These are phyloP conservation scores for Bjerkandera adusta DNA, from an alignment of 1,284 basidiomycete species.

Conservation along the genomic window DNA sequence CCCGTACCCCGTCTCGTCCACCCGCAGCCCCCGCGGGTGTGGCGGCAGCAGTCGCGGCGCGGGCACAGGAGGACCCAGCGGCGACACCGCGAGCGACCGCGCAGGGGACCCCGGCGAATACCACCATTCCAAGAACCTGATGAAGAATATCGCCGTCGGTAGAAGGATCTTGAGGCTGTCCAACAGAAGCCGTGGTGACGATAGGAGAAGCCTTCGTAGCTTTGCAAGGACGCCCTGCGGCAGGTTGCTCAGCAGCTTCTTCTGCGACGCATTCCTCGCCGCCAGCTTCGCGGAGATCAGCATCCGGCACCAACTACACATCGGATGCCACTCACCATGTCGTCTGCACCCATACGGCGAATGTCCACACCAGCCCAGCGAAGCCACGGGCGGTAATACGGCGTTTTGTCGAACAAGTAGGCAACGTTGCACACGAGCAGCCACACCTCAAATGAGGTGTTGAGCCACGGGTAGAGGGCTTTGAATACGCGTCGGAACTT, in stretches of 20 bases:
- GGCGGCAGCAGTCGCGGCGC: constrained; percentile 74
- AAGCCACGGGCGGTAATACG: constrained; percentile 92
- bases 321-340: constrained; percentile 58
- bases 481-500: constrained; percentile 63
- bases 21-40: constrained; percentile 61
- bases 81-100: constrained; percentile 56
- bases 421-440: constrained; percentile 83
- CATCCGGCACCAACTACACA: neutral
- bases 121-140: constrained; percentile 99
- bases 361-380: constrained; percentile 82
- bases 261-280: constrained; percentile 21
- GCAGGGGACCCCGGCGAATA: constrained; percentile 94
- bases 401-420: constrained; percentile 88
- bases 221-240: constrained; percentile 37
- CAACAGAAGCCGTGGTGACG: constrained; percentile 61
- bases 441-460: constrained; percentile 77
- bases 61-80: constrained; percentile 66
- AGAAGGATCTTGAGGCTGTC: constrained; percentile 82
- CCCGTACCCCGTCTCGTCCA: constrained; percentile 69
- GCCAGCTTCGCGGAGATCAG: constrained; percentile 27
- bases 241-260: constrained; percentile 23
- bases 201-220: constrained; percentile 44
- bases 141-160: constrained; percentile 91
- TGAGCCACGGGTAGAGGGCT: constrained; percentile 78
- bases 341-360: constrained; percentile 73